Base-by-base conservation (phyloP, 1,284 basidiomycete genomes). In the Ceratobasidium sp. region DNA sequence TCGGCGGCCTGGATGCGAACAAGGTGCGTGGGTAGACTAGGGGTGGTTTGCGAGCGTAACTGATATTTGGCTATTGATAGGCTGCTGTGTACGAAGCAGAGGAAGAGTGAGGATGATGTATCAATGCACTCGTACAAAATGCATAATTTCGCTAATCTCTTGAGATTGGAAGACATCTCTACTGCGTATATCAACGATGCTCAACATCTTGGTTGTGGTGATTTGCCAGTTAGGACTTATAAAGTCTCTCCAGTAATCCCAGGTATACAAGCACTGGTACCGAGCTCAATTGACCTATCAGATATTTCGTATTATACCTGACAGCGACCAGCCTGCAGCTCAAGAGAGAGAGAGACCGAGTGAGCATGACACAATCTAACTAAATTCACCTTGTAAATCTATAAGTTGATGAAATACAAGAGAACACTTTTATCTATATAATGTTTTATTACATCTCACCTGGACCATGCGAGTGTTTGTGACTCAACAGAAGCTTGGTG, bases 1-100 rank as follows among this genome's bases (percentile, higher is more conserved):
- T 94, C 13, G 92, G 92, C 28, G 90, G 92, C 6, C 74, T 89
- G 69, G 88, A 91, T 76, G 89, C 87, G 77, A 91, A 91, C 80
- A 90, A 91, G 86, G 92, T 91, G 71, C 35, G 84, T 80, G 59
- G 50, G 66, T 30, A 50, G 16, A 4, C 50, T 21, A 6, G 2
- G 49, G 11, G 35, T 11, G 11, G 11, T 38, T 38, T 38, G 35
- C 35, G 35, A 38, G 35, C 6, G 35, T 38, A 11, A 16, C 21
- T 41, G 30, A 14, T 9, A 8, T n/a, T 14, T 69, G 21, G 14
- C 23, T 13, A 21, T 49, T 47, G n/a, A 44, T 38, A 70, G 67
- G 67, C 67, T 41, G 67, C 67, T 35, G 67, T 70, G 16, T 70
- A 70, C 38, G 67, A 70, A 32, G 23, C 67, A 13, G 67, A 70